Evolutionary conservation across 2,329 filamentous ascomycete genomes (phyloP), one percentile per base, ranked within the genome.

Genomic region (Didymella exigua): DNA sequence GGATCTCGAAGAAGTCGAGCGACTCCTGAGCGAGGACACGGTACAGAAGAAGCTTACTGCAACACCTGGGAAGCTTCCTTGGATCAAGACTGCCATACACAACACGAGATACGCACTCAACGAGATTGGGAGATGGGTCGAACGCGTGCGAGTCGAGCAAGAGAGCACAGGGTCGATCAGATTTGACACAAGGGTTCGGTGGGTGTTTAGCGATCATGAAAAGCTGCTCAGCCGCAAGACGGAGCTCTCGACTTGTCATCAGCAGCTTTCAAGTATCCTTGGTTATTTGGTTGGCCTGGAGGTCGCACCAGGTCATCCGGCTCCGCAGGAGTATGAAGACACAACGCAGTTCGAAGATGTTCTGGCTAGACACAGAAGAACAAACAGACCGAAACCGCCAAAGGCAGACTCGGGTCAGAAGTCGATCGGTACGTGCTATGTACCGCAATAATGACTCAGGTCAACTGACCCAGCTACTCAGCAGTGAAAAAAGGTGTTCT

Each of bases 41-140:
- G 52, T 70, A 4, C 45, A 52, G 6, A 44, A 34, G 9, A 65
- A 50, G 41, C 55, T 70, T 11, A 44, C 19, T 5, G 33, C 26
- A 1, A 61, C 44, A 1, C 63, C 65, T 9, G 59, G 42, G 4
- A 70, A 66, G 45, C 23, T 58, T 6, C 45, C 55, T 14, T 70
- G 65, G 63, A 58, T 69, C 41, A 60, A 50, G 27, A 43, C 33
- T 11, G 58, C 60, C 0, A 49, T 69, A 18, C 19, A 55, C n/a
- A 68, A 57, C 26, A 65, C 66, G 0, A 68, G 49, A 24, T 50
- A 37, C 1, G 59, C 64, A 5, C 44, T 69, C 13, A 60, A 61
- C 21, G 65, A 70, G 16, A 70, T 70, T 26, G 66, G 65, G 0
- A 62, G 44, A 50, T 68, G 62, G 65, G 64, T 69, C 0, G 66